Evolutionary conservation across 495 filamentous ascomycete species (phyloP).

Genomic region (Penicillium atrosanguineum): DNA sequence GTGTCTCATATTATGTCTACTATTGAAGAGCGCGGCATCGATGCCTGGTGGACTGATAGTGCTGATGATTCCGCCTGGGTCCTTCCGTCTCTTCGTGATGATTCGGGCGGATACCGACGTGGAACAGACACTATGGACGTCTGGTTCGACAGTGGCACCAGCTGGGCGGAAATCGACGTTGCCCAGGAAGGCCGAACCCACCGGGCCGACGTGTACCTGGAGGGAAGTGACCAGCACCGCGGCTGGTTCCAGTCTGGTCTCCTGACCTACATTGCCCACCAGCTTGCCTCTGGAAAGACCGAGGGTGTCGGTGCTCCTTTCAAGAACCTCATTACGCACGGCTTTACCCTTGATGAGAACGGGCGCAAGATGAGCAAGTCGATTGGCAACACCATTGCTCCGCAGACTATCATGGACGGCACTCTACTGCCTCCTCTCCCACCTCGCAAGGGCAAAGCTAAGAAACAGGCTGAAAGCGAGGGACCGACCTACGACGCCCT

Average conservation of each 20-base stretch:
- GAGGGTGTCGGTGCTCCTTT: constrained; percentile 60
- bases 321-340: constrained; percentile 85
- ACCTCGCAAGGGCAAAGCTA: constrained; percentile 51
- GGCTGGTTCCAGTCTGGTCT: constrained; percentile 99
- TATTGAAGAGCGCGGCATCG: constrained; percentile 71
- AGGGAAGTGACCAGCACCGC: constrained; percentile 93
- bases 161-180: constrained; percentile 67
- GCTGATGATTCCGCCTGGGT: constrained; percentile 73
- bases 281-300: constrained; percentile 41
- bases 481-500: constrained; percentile 53
- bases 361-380: constrained; percentile 99
- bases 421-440: constrained; percentile 61
- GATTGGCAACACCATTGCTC: constrained; percentile 82
- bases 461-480: constrained; percentile 46
- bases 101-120: constrained; percentile 54
- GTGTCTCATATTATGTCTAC: constrained; percentile 82
- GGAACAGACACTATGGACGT: constrained; percentile 99
- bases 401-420: constrained; percentile 80
- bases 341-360: constrained; percentile 83
- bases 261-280: constrained; percentile 74
- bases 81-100: constrained; percentile 50
- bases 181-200: constrained; percentile 39
- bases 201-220: constrained; percentile 84
- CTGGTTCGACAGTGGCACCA: constrained; percentile 98
- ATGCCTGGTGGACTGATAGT: constrained; percentile 91